Percentiles rank a stretch among this genome's conserved stretches.
Conservation (phyloP, 331 rosid species). For the Malus hybrid region DNA sequence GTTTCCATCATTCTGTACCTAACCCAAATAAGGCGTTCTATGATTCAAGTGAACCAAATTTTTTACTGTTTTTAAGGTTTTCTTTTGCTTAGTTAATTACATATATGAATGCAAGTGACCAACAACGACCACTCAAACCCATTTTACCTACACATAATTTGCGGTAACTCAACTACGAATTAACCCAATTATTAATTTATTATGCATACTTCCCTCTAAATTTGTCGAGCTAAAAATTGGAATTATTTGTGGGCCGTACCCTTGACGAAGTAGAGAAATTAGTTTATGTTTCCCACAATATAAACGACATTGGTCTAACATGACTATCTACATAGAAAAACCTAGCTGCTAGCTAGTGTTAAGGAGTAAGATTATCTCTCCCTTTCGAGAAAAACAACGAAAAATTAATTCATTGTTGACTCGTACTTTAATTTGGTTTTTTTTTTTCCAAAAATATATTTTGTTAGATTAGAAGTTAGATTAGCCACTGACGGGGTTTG, state of each 20-base stretch:
- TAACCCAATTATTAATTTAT: neutral
- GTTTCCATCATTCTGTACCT: slow-evolving; percentile 37
- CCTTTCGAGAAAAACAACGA: too few species aligned
- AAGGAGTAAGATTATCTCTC: too few species aligned
- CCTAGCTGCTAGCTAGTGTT: neutral
- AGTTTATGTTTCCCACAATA: neutral
- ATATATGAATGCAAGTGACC: neutral
- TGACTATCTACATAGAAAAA: neutral
- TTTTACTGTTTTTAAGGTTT: too few species aligned
- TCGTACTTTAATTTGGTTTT: too few species aligned
- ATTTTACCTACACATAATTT: neutral
- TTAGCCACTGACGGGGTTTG: too few species aligned
- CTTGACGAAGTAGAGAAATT: neutral
- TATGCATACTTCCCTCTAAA: neutral
- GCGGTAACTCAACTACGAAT: neutral
- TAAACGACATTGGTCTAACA: neutral
- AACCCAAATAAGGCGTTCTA: neutral
- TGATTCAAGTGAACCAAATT: too few species aligned
- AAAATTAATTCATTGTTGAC: too few species aligned
- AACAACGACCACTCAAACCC: neutral
- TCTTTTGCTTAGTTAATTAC: neutral
- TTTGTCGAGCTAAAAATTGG: neutral
- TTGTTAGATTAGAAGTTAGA: too few species aligned
- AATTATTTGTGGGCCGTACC: slow-evolving; percentile 10
- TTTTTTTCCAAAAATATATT: too few species aligned